Evolutionary conservation across 371 early-diverging fungal genomes (phyloP).

Genomic region (Lichtheimia ornata): DNA sequence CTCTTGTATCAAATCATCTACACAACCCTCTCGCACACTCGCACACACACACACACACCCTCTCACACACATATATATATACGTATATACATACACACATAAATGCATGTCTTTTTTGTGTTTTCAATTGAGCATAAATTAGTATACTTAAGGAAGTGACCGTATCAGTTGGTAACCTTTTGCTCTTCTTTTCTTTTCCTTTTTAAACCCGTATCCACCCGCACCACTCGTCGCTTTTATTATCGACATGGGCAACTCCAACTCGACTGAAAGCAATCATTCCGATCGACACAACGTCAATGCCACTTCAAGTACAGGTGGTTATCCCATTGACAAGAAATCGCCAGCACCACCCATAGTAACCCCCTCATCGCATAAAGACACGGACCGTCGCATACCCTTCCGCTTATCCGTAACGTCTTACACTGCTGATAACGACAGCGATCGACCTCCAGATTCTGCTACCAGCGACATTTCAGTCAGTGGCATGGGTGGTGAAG

Average conservation of each 20-base stretch:
- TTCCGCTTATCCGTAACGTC: slow-evolving; percentile 11
- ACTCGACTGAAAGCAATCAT: slow-evolving; percentile 18
- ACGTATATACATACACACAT: no score
- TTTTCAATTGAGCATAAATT: neutral
- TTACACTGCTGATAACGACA: neutral
- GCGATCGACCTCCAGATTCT: neutral
- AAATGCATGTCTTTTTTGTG: neutral
- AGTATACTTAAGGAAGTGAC: no score
- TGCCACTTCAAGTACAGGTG: neutral
- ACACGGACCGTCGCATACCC: slow-evolving; percentile 4
- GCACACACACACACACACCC: no score
- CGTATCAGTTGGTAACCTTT: no score
- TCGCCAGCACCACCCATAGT: slow-evolving; percentile 10
- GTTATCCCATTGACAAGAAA: slow-evolving; percentile 6
- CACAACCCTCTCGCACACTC: no score
- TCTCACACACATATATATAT: no score
- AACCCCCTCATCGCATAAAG: slow-evolving; percentile 7
- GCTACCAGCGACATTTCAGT: slow-evolving; percentile 1
- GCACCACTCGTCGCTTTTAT: no score
- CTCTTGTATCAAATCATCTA: no score
- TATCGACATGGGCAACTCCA: slow-evolving; percentile 21
- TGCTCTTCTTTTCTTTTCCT: no score
- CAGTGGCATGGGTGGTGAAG: no score
- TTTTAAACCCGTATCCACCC: no score
- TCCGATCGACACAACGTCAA: neutral